phyloP scores from a whole-genome alignment of 1,284 basidiomycete species.

The Cystobasidium sp. region DNA sequence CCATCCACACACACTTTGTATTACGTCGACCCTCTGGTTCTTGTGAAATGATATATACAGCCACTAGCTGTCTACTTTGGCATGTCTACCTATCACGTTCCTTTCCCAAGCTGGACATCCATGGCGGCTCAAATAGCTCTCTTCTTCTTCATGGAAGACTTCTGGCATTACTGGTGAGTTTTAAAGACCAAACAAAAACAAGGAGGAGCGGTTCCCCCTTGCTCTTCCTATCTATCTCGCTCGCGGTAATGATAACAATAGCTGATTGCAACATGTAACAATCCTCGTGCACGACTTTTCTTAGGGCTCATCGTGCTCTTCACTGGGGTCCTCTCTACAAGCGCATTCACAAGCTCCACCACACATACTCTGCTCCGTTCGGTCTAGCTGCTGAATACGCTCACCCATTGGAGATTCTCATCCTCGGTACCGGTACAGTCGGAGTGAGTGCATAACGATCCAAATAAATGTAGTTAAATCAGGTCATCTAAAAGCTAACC shows the following conservation, averaged over 20 bases:
- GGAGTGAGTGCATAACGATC: constrained; percentile 57
- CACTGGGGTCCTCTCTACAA: constrained; percentile 76
- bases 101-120: constrained; percentile 69
- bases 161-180: constrained; percentile 26
- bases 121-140: constrained; percentile 81
- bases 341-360: constrained; percentile 92
- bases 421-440: constrained; percentile 57
- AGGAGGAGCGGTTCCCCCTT: too few relatives aligned
- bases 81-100: constrained; percentile 89
- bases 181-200: too few relatives aligned
- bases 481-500: too few relatives aligned
- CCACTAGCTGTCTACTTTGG: constrained; percentile 79
- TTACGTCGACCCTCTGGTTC: background rate
- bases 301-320: constrained; percentile 57
- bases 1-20: background rate
- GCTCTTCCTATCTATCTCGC: too few relatives aligned
- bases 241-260: too few relatives aligned
- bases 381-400: constrained; percentile 94
- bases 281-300: too few relatives aligned
- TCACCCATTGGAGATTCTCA: constrained; percentile 60
- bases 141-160: constrained; percentile 97
- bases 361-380: constrained; percentile 96
- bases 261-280: too few relatives aligned
- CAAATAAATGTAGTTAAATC: too few relatives aligned
- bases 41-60: background rate